Evolutionary conservation across 2,329 filamentous ascomycete genomes (phyloP).

Genomic region (Sclerotinia minor): DNA sequence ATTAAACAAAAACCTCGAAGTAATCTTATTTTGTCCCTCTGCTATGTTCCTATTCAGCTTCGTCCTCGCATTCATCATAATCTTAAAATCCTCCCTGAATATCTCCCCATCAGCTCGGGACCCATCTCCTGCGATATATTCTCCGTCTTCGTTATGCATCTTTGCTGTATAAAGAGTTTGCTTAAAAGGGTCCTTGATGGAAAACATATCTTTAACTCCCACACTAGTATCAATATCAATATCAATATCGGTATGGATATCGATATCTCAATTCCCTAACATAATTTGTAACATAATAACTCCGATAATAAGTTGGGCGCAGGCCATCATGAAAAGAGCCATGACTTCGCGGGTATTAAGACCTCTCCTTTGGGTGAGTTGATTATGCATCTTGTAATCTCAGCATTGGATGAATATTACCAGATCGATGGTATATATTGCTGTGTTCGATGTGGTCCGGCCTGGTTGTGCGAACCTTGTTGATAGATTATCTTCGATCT

Average conservation of each 20-base stretch:
- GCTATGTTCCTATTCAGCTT: background rate
- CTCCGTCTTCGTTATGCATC: background rate
- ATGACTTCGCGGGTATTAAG: background rate
- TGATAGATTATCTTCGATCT: background rate
- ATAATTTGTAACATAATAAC: background rate
- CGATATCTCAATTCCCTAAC: background rate
- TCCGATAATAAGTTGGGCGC: background rate
- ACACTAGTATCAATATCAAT: background rate
- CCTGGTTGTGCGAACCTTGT: no score
- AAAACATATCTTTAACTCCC: background rate
- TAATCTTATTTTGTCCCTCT: no score
- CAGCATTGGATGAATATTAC: no score
- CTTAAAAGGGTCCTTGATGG: accelerated
- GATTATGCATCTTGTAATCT: background rate
- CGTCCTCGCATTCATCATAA: background rate
- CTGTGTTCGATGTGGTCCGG: background rate
- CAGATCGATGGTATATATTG: background rate
- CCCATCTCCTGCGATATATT: no score
- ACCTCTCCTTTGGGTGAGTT: background rate
- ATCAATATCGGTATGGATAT: background rate
- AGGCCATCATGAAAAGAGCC: background rate
- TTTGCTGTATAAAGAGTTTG: background rate
- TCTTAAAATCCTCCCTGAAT: background rate
- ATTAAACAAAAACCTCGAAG: background rate
- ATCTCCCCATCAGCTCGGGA: background rate